Percentiles rank a stretch among this genome's conserved stretches.
Evolutionary conservation across 805 yeast species (phyloP).

Genomic region (Ogataea dorogensis): DNA sequence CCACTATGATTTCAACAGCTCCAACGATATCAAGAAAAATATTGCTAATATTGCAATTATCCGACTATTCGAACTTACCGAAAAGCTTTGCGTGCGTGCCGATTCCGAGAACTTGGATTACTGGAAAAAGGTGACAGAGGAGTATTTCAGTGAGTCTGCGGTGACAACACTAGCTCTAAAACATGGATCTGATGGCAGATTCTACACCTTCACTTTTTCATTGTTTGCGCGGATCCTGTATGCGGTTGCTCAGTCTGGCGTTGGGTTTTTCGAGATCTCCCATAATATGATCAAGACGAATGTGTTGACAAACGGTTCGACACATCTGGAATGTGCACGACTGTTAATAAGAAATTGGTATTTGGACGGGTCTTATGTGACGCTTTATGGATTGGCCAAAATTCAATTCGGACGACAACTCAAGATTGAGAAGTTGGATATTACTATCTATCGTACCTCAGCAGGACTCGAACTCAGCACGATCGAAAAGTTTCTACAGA

Average conservation of each 20-base stretch:
- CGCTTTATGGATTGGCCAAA: constrained; percentile 58
- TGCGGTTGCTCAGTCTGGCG: constrained; percentile 51
- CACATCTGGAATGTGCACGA: constrained; percentile 52
- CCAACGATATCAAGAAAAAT: constrained; percentile 30
- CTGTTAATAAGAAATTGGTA: constrained; percentile 51
- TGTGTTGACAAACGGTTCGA: constrained; percentile 51
- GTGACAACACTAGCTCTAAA: constrained; percentile 46
- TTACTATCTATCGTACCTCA: constrained; percentile 45
- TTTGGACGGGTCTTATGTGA: constrained; percentile 68
- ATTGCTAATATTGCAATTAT: constrained; percentile 50
- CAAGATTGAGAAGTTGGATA: constrained; percentile 71
- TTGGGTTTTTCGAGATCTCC: constrained; percentile 49
- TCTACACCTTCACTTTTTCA: constrained; percentile 61
- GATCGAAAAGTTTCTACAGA: constrained; percentile 40
- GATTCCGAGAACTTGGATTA: constrained; percentile 43
- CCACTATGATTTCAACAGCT: constrained; percentile 14
- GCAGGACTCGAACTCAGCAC: constrained; percentile 47
- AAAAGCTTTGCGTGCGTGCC: constrained; percentile 41
- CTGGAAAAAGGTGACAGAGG: constrained; percentile 50
- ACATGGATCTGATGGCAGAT: constrained; percentile 46
- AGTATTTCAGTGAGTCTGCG: constrained; percentile 53
- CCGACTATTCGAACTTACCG: constrained; percentile 49
- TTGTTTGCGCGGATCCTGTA: constrained; percentile 64
- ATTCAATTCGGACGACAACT: constrained; percentile 61
- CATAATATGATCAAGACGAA: constrained; percentile 51